Evolutionary conservation across 306 rosid species (phyloP), one percentile per base, ranked within the genome.

Genomic region (Glycine soja): DNA sequence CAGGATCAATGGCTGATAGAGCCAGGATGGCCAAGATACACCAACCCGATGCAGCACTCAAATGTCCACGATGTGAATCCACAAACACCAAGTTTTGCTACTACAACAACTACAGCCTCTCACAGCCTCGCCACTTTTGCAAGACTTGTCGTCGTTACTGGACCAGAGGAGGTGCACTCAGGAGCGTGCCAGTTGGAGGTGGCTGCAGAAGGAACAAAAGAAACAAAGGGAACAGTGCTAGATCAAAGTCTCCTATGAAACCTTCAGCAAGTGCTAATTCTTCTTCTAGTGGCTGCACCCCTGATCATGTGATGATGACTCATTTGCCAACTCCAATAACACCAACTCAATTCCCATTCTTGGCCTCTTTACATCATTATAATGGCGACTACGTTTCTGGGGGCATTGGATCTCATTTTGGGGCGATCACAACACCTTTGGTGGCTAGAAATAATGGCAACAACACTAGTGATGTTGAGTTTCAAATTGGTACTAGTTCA

Each of bases 91-190:
- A 94, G 87, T 94, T 94, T 32, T 94, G 98, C 73, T 94, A 94
- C 87, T 94, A 89, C 86, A 94, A 94, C 86, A 94, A 94, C 59
- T 94, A 94, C 81, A 92, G 81, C 68, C 92, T 86, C 0, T 79
- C 97, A 1, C 98, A 94, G 84, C 98, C 97, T 0, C 94, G 98
- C 4, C 98, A 94, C 88, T 92, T 90, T 71, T 94, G 98, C 88
- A 92, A 92, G 88, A 87, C 93, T 10, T 94, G 98, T 36, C 88
- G 97, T 6, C 97, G 98, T 1, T 94, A 94, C 79, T 94, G 98
- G 98, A 94, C 98, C 0, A 84, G 87, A 65, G 98, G 98, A 0
- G 98, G 98, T 43, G 92, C 97, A 7, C 86, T 94, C 32, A 82
- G 98, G 56, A 94, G 80, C 64, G 98, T 94, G 8, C 98, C 98